Percentiles rank a stretch among this genome's conserved stretches.
Conservation (phyloP, 306 rosid species). For the Trichosanthes cucumerina region DNA sequence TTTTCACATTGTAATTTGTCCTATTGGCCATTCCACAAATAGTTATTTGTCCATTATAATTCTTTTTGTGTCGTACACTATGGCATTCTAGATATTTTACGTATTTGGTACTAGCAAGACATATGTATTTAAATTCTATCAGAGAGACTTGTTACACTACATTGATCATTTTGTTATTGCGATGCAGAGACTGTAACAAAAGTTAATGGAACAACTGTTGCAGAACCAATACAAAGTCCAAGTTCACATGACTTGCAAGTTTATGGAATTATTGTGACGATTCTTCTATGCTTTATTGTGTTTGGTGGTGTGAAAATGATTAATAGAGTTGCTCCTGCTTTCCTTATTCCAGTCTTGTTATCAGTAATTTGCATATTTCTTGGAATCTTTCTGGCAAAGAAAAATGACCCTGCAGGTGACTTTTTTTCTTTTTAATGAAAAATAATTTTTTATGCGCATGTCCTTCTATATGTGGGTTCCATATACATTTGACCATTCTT, state of each 20-base stretch:
- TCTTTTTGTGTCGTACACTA: not conserved
- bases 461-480: not conserved
- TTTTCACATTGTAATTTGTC: not conserved
- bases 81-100: not conserved
- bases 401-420: slow-evolving; percentile 65
- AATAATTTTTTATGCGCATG: not conserved
- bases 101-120: not conserved
- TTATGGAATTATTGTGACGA: slow-evolving; percentile 92
- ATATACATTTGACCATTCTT: not conserved
- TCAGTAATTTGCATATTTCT: slow-evolving; percentile 71
- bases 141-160: not conserved
- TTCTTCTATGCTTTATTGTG: slow-evolving; percentile 83
- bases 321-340: slow-evolving; percentile 97
- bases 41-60: not conserved
- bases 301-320: slow-evolving; percentile 99
- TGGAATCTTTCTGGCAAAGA: slow-evolving; percentile 62
- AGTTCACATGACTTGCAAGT: slow-evolving; percentile 92
- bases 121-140: not conserved
- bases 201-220: slow-evolving; percentile 56
- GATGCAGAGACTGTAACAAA: slow-evolving; percentile 61
- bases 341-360: slow-evolving; percentile 83
- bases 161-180: slow-evolving; percentile 16
- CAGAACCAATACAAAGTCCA: slow-evolving; percentile 54
- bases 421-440: slow-evolving; percentile 5
- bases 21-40: not conserved